Evolutionary conservation across 2,329 filamentous ascomycete species (phyloP), one percentile per base, ranked within the genome.

Genomic region (Coniochaeta ligniaria): DNA sequence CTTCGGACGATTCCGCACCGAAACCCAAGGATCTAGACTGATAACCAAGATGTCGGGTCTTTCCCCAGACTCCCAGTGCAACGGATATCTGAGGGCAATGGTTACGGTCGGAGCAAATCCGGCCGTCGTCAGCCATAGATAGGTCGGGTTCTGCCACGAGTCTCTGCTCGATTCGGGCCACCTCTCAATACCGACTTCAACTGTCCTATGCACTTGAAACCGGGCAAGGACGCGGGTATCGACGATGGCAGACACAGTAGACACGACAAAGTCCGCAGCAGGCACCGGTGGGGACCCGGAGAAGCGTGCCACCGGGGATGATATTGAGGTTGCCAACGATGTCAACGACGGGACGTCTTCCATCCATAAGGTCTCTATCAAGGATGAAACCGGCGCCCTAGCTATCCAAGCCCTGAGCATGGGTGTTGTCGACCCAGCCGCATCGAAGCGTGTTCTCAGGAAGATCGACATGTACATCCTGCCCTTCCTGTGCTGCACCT

Each of bases 381-480:
- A 54, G 47, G 58, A 59, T 20, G 58, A 59, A 12, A 59, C 35
- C 3, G 58, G 58, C 20, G 58, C 4, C n/a, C 26, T 59, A 24
- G 57, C 57, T 8, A 20, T 47, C 6, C 24, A 36, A 38, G 57
- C 57, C 24, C 38, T 59, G 3, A 59, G 41, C 57, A 16, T 28
- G n/a, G 26, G 38, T 20, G 43, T 52, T 17, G 57, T 76, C 54
- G 70, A 76, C 28, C 76, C 80, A 59, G 80, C 79, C 60, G 82
- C 82, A 60, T 76, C 80, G 59, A 78, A 82, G 62, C 78, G 89
- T 60, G 73, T 80, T 91, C 60, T 89, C 92, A 73, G 79, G 60
- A 89, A 92, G 73, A 77, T 92, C 38, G 86, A 87, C 57, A 82
- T 86, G 70, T 54, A 55, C 12, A 54, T 59, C 14, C 31, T 59